Base-by-base conservation (phyloP, 257 asterid species). In the Cynanchum wilfordii region DNA sequence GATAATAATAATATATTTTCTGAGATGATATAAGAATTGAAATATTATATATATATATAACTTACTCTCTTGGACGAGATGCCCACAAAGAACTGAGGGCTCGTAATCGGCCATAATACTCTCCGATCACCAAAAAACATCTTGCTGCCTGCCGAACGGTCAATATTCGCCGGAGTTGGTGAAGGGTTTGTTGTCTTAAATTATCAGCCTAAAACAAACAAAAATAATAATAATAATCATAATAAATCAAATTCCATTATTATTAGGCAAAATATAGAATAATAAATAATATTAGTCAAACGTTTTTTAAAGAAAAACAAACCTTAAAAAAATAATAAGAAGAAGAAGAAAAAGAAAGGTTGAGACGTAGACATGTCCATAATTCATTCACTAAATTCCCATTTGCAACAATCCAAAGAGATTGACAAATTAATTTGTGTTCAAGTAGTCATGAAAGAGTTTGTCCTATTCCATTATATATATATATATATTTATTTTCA, bases 71-170 rank as follows among this genome's bases (percentile, higher is more conserved):
- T 0, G 98, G 99, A 47, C 99, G 81, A 42, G 99, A 94, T 6
- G 90, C 86, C 99, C 99, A 94, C 5, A 94, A 83, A 75, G 99
- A 91, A 67, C 99, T 94, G 33, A 91, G 84, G 56, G 99, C 93
- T 54, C 99, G 87, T 67, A 94, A 68, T 20, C 99, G 92, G 16
- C 88, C 95, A 76, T 94, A 88, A 82, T 91, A 91, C 76, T 94
- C 98, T 54, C 97, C 97, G 44, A 89, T 94, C 70, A 83, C 88
- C 88, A 94, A 66, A 80, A 94, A 92, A 71, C 99, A 89, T 16
- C 90, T 79, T 0, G 95, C 96, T 7, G 96, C 96, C 79, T 94
- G 99, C 45, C 97, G 85, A 0, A 91, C 86, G 0, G 99, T 94
- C 83, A 94, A 73, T 75, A 86, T 80, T 40, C 97, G 82, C 27